These are phyloP conservation scores for Phialemoniopsis sp. DNA, from an alignment of 2,329 filamentous ascomycete genomes.

Conservation along the genomic window DNA sequence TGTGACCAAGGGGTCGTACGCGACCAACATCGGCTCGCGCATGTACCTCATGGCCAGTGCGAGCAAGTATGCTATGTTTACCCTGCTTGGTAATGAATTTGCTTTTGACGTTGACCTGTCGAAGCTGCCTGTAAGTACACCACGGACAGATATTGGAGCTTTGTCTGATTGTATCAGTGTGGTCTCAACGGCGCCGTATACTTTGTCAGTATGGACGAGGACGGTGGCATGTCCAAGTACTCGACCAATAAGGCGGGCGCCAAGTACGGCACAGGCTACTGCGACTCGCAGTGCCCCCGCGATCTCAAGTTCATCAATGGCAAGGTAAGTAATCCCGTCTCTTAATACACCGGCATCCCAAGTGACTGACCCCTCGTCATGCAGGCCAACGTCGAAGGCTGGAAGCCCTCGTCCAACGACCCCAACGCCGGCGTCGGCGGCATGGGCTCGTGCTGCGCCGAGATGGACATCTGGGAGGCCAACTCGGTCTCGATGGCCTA, in stretches of 20 bases:
- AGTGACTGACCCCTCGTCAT: conserved; percentile 24
- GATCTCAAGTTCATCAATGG: conserved; percentile 51
- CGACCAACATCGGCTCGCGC: conserved; percentile 31
- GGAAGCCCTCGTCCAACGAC: conserved; percentile 41
- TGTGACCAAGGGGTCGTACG: conserved; percentile 36
- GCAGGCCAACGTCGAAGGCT: conserved; percentile 38
- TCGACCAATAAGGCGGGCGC: conserved; percentile 41
- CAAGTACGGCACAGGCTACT: conserved; percentile 56
- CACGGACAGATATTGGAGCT: conserved; percentile 21
- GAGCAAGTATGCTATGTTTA: conserved; percentile 52
- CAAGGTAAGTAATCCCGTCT: conserved; percentile 35
- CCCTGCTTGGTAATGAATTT: conserved; percentile 58
- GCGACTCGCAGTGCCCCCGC: conserved; percentile 43
- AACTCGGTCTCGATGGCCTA: conserved; percentile 57
- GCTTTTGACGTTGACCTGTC: conserved; percentile 65
- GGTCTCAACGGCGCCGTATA: conserved; percentile 65
- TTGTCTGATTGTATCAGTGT: conserved; percentile 29
- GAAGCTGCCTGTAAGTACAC: conserved; percentile 13
- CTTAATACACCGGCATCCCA: conserved; percentile 41
- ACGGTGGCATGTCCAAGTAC: conserved; percentile 44
- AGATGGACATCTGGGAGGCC: conserved; percentile 54
- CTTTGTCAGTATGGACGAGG: conserved; percentile 49
- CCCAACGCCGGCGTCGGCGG: conserved; percentile 38
- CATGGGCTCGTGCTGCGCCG: conserved; percentile 44
- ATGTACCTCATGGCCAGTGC: conserved; percentile 52